These are phyloP conservation scores for Amphirosellinia nigrospora DNA, from an alignment of 495 filamentous ascomycete species.

Conservation along the genomic window DNA sequence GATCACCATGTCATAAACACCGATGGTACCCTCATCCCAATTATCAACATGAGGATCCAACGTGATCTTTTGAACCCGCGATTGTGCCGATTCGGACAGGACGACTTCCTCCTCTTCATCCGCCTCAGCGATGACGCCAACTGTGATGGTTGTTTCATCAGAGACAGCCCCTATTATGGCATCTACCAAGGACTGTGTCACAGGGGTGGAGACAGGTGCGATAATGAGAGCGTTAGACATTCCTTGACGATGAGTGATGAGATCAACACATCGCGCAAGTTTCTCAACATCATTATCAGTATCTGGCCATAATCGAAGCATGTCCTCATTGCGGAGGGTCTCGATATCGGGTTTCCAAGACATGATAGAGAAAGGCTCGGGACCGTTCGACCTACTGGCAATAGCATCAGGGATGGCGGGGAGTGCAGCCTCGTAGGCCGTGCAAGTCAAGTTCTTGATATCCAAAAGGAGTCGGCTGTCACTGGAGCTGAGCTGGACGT, in stretches of 20 bases:
- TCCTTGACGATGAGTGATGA: slow-evolving; percentile 28
- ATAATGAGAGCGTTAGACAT: slow-evolving; percentile 24
- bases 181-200: slow-evolving; percentile 1
- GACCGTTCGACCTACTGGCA: not conserved
- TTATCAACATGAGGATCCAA: slow-evolving; percentile 9
- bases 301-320: slow-evolving; percentile 14
- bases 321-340: slow-evolving; percentile 19
- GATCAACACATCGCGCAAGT: slow-evolving; percentile 22
- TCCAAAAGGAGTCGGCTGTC: slow-evolving; percentile 27
- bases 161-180: slow-evolving; percentile 13
- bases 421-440: slow-evolving; percentile 32
- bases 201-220: not conserved
- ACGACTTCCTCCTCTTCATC: not conserved
- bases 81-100: slow-evolving; percentile 14
- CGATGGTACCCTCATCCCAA: slow-evolving; percentile 9
- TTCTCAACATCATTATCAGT: slow-evolving; percentile 8
- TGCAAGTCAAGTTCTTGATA: slow-evolving; percentile 31
- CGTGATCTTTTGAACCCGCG: slow-evolving; percentile 10
- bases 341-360: slow-evolving; percentile 31
- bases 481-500: slow-evolving; percentile 23
- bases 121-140: slow-evolving; percentile 14
- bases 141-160: slow-evolving; percentile 1
- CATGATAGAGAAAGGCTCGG: slow-evolving; percentile 30
- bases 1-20: slow-evolving; percentile 26
- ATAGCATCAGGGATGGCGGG: slow-evolving; percentile 33